These are phyloP conservation scores for Corchorus capsularis DNA, from an alignment of 345 rosid genomes.

Conservation along the genomic window DNA sequence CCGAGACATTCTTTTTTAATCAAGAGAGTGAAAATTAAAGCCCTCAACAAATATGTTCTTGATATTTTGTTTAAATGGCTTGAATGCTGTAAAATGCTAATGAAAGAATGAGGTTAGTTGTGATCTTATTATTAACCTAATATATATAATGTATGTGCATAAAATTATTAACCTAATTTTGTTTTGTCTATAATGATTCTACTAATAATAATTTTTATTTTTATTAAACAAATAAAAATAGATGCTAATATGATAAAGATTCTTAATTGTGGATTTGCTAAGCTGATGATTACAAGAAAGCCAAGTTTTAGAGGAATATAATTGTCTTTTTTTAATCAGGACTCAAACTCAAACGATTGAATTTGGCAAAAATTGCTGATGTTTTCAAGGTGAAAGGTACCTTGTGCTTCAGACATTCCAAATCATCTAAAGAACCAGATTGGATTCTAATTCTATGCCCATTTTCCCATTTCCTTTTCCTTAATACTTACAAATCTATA, in stretches of 20 bases:
- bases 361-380: slow-evolving; percentile 10
- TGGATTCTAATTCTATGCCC: not conserved
- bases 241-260: not conserved
- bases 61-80: too few species aligned
- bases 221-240: not conserved
- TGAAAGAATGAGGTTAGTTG: not conserved
- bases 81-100: not conserved
- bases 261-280: slow-evolving; percentile 26
- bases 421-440: slow-evolving; percentile 2
- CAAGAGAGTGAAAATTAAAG: too few species aligned
- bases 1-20: too few species aligned
- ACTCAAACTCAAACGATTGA: not conserved
- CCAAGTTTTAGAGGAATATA: not conserved
- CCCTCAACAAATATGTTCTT: too few species aligned
- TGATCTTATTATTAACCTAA: too few species aligned
- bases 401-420: slow-evolving; percentile 15
- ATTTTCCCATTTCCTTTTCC: slow-evolving; percentile 3
- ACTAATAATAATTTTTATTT: too few species aligned
- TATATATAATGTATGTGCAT: too few species aligned
- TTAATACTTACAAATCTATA: not conserved
- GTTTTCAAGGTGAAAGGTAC: slow-evolving; percentile 25
- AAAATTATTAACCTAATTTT: too few species aligned
- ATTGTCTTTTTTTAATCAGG: slow-evolving; percentile 8
- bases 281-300: slow-evolving; percentile 36
- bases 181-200: too few species aligned